A percentile compares a stretch with the other conserved stretches of the same genome.
Conservation (phyloP, 768 basidiomycete genomes). For the Agaricus sinodeliciosus region DNA sequence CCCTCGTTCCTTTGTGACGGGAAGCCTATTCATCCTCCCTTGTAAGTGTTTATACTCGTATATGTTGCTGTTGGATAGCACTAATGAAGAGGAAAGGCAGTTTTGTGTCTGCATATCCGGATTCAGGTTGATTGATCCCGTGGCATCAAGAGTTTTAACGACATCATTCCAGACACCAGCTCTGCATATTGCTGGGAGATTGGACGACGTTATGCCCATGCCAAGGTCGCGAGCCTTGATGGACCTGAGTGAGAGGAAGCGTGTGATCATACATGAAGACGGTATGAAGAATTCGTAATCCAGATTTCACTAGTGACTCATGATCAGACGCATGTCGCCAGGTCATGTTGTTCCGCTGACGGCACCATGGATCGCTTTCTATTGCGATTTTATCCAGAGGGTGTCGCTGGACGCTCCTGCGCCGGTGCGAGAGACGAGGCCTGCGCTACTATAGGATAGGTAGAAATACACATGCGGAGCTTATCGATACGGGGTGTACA, state of each 20-base stretch:
- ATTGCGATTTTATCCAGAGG: conserved; percentile 57
- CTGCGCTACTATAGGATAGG: not conserved
- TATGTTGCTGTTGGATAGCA: not conserved
- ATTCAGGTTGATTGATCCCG: conserved; percentile 47
- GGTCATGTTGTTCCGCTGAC: conserved; percentile 84
- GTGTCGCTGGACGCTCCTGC: conserved; percentile 24
- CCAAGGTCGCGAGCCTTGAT: conserved; percentile 60
- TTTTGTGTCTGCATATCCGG: conserved; percentile 77
- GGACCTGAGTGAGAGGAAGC: conserved; percentile 42
- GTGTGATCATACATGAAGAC: conserved; percentile 75
- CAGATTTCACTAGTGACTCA: not conserved
- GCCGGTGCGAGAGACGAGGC: conserved; percentile 6
- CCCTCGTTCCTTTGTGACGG: conserved; percentile 60
- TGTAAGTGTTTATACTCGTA: conserved; percentile 37
- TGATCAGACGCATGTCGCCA: conserved; percentile 23
- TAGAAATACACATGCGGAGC: not conserved
- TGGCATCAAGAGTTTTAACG: conserved; percentile 43
- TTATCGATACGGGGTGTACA: conserved; percentile 7
- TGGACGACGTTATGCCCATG: conserved; percentile 66
- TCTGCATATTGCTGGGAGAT: conserved; percentile 71
- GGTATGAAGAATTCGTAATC: conserved; percentile 37
- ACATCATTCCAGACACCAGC: conserved; percentile 61
- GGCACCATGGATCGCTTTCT: conserved; percentile 68
- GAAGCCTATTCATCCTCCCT: conserved; percentile 63
- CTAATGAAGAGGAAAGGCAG: conserved; percentile 30